Evolutionary conservation across 495 filamentous ascomycete genomes (phyloP).

Genomic region (Bombardia bombarda): DNA sequence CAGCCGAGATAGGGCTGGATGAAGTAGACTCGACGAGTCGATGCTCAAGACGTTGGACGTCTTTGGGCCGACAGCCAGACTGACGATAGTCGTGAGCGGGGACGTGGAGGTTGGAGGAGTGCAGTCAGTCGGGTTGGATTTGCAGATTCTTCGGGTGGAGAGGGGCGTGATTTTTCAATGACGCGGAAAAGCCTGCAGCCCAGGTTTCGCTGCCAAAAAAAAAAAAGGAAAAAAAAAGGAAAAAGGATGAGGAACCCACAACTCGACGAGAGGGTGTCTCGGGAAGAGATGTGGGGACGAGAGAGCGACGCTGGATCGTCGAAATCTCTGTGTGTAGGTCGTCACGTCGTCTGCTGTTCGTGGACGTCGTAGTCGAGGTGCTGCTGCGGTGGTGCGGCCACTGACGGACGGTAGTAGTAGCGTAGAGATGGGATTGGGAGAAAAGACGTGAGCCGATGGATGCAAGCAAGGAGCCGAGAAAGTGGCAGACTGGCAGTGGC

Average conservation of each 20-base stretch:
- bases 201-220: not conserved
- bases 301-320: not conserved
- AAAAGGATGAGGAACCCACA: not conserved
- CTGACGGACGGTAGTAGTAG: not conserved
- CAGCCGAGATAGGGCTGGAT: slow-evolving; percentile 2
- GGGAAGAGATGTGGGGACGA: slow-evolving; percentile 9
- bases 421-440: slow-evolving; percentile 7
- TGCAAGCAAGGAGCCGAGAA: slow-evolving; percentile 15
- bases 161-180: slow-evolving; percentile 26
- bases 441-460: slow-evolving; percentile 1
- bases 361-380: not conserved
- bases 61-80: too few species aligned
- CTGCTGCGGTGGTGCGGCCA: not conserved
- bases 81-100: not conserved
- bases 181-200: slow-evolving; percentile 15
- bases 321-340: not conserved
- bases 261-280: slow-evolving; percentile 1
- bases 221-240: not conserved
- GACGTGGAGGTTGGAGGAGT: not conserved
- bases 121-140: not conserved
- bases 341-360: not conserved
- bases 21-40: not conserved
- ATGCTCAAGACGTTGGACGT: not conserved
- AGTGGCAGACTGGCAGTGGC: too few species aligned
- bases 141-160: slow-evolving; percentile 23